Evolutionary conservation across 805 yeast species (phyloP), one percentile per base, ranked within the genome.

Genomic region (Myxozyma geophila): DNA sequence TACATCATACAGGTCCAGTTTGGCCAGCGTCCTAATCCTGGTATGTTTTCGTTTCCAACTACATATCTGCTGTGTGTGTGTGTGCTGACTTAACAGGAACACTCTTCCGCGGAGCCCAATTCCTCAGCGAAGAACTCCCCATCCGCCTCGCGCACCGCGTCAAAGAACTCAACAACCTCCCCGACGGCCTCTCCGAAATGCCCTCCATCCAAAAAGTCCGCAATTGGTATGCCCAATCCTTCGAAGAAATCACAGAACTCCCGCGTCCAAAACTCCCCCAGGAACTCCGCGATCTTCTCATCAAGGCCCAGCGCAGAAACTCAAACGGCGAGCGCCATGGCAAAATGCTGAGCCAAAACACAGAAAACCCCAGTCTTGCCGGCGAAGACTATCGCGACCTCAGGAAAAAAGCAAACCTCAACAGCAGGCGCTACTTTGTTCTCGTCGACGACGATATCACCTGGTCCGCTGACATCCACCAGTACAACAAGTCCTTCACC

Each of bases 141-240:
- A 89, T 91, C 48, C 80, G 97, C 64, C 80, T 91, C 54, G 96
- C 96, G 1, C 90, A 88, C 71, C 83, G 96, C 58, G 96, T 91
- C 40, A 86, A 88, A 73, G 97, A 91, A 71, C 79, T 92, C 63
- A 96, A 91, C 48, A 82, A 83, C 33, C 82, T 95, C 37, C 97
- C 97, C 0, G 80, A 86, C 69, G 92, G 90, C 0, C 80, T 92
- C 59, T 82, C 81, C 69, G 80, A 85, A 37, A 87, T 87, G 85
- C 90, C 91, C 1, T 85, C 91, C 2, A 90, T 92, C 55, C 78
- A 83, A 57, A 82, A 86, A 67, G 97, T 91, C 17, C 83, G 87
- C 64, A 85, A 90, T 73, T 92, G 97, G 97, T 92, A 91, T 74
- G 92, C 92, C 0, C 95, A 90, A 74, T 87, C 93, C 8, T 92